Conservation (phyloP, 306 rosid species). For the Aeschynomene evenia region DNA sequence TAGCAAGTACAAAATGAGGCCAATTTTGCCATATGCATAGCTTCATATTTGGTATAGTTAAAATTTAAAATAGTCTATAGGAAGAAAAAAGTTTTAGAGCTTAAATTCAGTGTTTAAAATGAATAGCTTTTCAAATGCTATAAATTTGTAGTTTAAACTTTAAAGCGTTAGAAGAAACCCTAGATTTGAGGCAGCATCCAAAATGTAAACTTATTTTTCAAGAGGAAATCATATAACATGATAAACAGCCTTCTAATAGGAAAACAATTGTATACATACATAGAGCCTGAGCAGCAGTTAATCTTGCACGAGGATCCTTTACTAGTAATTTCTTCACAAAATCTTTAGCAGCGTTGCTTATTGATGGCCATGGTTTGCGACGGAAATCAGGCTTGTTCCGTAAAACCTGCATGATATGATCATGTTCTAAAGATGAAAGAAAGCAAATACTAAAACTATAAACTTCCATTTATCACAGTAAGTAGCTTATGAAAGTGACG, state of each 20-base stretch:
- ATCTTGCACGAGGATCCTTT: slow-evolving; percentile 95
- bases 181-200: slow-evolving; percentile 23
- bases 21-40: slow-evolving; percentile 1
- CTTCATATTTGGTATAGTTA: not conserved
- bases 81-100: not conserved
- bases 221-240: slow-evolving; percentile 18
- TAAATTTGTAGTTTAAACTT: slow-evolving; percentile 14
- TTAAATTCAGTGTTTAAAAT: slow-evolving; percentile 1
- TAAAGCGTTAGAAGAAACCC: slow-evolving; percentile 1
- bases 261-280: slow-evolving; percentile 56
- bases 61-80: not conserved
- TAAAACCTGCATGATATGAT: slow-evolving; percentile 60
- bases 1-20: slow-evolving; percentile 5
- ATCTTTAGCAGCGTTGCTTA: slow-evolving; percentile 80
- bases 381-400: slow-evolving; percentile 94
- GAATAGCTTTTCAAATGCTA: slow-evolving; percentile 22
- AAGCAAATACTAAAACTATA: not conserved
- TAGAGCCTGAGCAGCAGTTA: slow-evolving; percentile 99
- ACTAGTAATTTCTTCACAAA: slow-evolving; percentile 92
- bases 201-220: not conserved
- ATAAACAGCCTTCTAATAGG: slow-evolving; percentile 30
- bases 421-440: slow-evolving; percentile 5
- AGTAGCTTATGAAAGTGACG: not conserved
- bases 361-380: slow-evolving; percentile 93
- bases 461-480: not conserved